phyloP scores from a whole-genome alignment of 2,329 filamentous ascomycete genomes.

The Xylaria sp. region DNA sequence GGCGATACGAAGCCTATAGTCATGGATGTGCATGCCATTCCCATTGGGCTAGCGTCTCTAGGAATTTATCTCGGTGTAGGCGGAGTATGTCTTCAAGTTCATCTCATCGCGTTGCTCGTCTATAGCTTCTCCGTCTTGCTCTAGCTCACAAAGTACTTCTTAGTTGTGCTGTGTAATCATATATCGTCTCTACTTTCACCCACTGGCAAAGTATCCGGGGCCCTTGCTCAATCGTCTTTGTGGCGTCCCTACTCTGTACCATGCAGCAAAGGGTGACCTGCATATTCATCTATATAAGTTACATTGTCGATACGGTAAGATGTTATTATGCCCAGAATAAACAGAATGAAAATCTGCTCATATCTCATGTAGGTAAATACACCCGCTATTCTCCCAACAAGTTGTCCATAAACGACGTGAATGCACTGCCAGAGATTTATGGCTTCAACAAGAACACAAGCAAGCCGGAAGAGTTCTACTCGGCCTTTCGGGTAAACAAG shows the following conservation, averaged over 20 bases:
- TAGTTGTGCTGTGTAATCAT: not conserved
- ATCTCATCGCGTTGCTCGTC: not conserved
- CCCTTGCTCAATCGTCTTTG: not conserved
- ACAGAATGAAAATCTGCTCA: not conserved
- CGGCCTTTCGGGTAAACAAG: conserved; percentile 23
- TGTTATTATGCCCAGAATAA: not conserved
- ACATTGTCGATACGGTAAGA: not conserved
- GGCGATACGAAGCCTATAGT: not conserved
- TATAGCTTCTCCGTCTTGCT: too few relatives aligned
- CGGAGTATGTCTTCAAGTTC: not conserved
- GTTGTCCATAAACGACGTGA: conserved; percentile 23
- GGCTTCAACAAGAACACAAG: conserved; percentile 32
- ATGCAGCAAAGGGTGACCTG: not conserved
- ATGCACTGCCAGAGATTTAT: conserved; percentile 28
- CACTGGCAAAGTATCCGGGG: not conserved
- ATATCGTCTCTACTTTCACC: not conserved
- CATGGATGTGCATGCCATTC: not conserved
- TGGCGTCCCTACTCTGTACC: not conserved
- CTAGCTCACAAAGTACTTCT: not conserved
- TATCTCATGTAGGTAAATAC: conserved; percentile 30
- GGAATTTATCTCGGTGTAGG: not conserved
- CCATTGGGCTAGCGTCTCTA: not conserved
- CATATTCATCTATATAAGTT: not conserved
- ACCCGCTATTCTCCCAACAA: conserved; percentile 28
- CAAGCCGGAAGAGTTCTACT: conserved; percentile 32